phyloP scores from a whole-genome alignment of 306 rosid genomes.

The Morella rubra region DNA sequence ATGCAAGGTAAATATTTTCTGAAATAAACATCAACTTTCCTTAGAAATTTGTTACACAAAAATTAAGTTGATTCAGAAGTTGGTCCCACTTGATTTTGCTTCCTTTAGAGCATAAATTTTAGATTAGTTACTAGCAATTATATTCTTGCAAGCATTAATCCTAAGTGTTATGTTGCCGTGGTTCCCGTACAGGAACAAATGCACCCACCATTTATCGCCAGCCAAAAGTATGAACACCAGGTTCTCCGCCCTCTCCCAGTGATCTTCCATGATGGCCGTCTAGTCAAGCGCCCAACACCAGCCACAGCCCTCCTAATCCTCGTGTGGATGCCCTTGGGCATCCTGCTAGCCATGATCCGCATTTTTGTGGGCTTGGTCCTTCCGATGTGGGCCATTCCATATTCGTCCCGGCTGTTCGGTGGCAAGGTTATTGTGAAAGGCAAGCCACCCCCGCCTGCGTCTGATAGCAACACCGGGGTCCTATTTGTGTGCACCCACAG shows the following conservation, averaged over 20 bases:
- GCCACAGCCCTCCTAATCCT: constrained; percentile 64
- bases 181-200: constrained; percentile 47
- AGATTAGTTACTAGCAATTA: too few relatives aligned
- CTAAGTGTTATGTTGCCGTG: background rate
- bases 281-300: constrained; percentile 84
- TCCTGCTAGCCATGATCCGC: constrained; percentile 59
- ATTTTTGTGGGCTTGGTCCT: constrained; percentile 40
- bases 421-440: constrained; percentile 69
- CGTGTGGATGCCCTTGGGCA: constrained; percentile 94
- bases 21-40: background rate
- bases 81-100: too few relatives aligned
- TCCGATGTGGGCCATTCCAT: constrained; percentile 62
- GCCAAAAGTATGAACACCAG: constrained; percentile 25
- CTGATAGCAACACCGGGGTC: constrained; percentile 49
- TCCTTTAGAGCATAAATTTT: too few relatives aligned
- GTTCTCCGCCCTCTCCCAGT: constrained; percentile 72
- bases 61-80: too few relatives aligned
- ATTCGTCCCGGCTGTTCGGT: constrained; percentile 50
- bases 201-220: constrained; percentile 42
- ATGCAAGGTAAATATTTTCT: constrained; percentile 51
- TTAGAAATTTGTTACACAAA: background rate
- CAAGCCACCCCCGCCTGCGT: constrained; percentile 54
- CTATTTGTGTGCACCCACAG: constrained; percentile 92
- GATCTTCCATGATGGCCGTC: constrained; percentile 94
- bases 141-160: background rate